A percentile compares a stretch with the other conserved stretches of the same genome.
phyloP scores from a whole-genome alignment of 2,329 filamentous ascomycete genomes.

The Fusarium hostae region DNA sequence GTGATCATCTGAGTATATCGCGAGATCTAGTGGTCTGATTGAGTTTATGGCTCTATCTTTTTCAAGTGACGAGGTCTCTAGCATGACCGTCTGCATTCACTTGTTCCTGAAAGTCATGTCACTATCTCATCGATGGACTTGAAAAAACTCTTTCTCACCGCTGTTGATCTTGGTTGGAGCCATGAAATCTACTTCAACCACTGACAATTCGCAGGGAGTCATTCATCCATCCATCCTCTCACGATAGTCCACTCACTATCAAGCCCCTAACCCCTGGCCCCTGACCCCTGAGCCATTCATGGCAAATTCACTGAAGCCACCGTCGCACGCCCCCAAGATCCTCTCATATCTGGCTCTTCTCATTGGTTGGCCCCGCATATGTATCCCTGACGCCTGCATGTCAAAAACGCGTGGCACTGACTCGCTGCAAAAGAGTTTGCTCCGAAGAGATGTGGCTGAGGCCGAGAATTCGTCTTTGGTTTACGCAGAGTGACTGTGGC shows the following conservation, averaged over 20 bases:
- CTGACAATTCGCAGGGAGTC: constrained; percentile 24
- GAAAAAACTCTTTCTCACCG: constrained; percentile 31
- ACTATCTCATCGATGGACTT: background rate
- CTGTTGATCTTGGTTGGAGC: constrained; percentile 22
- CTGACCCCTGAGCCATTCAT: constrained; percentile 30
- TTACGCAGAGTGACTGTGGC: constrained; percentile 19
- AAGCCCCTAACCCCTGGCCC: constrained; percentile 29
- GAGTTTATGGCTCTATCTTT: constrained; percentile 10
- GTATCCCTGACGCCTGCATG: constrained; percentile 38
- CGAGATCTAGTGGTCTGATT: constrained; percentile 24
- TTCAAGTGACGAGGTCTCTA: constrained; percentile 3
- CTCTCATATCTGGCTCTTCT: background rate
- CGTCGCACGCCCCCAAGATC: constrained; percentile 22
- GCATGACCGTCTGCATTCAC: constrained; percentile 5
- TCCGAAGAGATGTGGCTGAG: constrained; percentile 29
- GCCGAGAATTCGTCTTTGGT: background rate
- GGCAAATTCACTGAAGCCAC: constrained; percentile 20
- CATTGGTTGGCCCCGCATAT: constrained; percentile 36
- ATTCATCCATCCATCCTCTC: constrained; percentile 29
- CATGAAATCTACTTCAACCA: constrained; percentile 28
- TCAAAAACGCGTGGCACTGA: constrained; percentile 38
- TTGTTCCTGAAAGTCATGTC: background rate
- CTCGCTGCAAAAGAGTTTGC: constrained; percentile 25
- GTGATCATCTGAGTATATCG: constrained; percentile 32
- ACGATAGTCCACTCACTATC: constrained; percentile 7